phyloP scores from a whole-genome alignment of 1,284 basidiomycete species.

The Boletus semigastroideus region DNA sequence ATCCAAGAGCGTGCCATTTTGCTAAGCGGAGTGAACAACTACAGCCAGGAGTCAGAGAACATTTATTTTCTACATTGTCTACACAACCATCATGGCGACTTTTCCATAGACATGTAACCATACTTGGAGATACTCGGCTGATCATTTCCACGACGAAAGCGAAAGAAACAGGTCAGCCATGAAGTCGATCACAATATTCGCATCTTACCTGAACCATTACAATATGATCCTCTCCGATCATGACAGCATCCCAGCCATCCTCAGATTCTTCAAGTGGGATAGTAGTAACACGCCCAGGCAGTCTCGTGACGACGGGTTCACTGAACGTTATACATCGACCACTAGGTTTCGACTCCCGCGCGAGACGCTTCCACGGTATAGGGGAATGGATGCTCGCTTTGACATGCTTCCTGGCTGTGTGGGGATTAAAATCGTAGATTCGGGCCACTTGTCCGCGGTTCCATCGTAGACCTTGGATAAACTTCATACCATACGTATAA shows the following conservation, averaged over 20 bases:
- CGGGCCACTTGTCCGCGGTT: slow-evolving; percentile 14
- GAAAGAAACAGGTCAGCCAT: slow-evolving; percentile 6
- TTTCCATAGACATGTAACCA: slow-evolving; percentile 32
- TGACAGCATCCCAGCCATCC: slow-evolving; percentile 29
- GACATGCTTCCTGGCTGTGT: slow-evolving; percentile 18
- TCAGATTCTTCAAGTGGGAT: slow-evolving; percentile 11
- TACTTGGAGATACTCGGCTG: slow-evolving; percentile 19
- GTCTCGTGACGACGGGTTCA: slow-evolving; percentile 16
- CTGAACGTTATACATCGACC: slow-evolving; percentile 15
- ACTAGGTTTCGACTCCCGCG: slow-evolving; percentile 1
- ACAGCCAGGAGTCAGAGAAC: slow-evolving; percentile 4
- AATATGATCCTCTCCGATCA: slow-evolving; percentile 35
- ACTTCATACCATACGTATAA: slow-evolving; percentile 54
- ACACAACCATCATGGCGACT: neutral
- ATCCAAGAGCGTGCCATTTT: no score
- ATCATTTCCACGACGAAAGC: neutral
- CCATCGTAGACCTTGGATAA: slow-evolving; percentile 32
- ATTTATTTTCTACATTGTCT: neutral
- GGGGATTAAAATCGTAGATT: slow-evolving; percentile 33
- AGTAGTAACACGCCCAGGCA: slow-evolving; percentile 30
- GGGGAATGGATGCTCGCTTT: slow-evolving; percentile 8
- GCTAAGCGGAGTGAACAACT: no score
- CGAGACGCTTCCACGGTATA: slow-evolving; percentile 21
- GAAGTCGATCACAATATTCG: neutral
- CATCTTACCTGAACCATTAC: slow-evolving; percentile 28